Conservation (phyloP, 352 stramenopile genomes). For the Achlya hypogyna region DNA sequence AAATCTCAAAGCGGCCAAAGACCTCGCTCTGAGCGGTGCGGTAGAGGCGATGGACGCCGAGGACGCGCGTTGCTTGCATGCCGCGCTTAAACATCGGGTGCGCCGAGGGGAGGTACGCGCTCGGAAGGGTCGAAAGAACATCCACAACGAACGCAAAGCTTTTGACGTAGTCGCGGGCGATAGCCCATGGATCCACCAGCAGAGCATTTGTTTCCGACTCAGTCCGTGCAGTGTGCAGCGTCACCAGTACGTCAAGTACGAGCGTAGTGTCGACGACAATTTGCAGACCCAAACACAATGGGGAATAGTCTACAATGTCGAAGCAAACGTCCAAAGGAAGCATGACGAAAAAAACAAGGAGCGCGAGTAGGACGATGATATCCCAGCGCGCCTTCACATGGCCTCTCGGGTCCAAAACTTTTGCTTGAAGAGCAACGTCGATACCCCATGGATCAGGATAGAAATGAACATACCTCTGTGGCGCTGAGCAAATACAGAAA, state of each 20-base stretch:
- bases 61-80: not conserved
- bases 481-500: not conserved
- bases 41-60: not conserved
- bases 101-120: not conserved
- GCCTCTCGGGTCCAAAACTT: not conserved
- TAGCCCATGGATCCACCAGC: not conserved
- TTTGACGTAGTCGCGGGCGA: not conserved
- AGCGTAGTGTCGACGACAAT: not conserved
- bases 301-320: not conserved
- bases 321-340: not conserved
- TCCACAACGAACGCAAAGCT: not conserved
- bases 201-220: not conserved
- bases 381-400: not conserved
- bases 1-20: not conserved
- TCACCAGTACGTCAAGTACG: not conserved
- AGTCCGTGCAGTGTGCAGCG: not conserved
- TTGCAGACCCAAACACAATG: not conserved
- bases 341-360: not conserved
- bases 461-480: not conserved
- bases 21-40: not conserved
- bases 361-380: not conserved
- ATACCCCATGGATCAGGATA: not conserved
- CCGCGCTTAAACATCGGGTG: not conserved
- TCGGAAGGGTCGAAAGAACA: not conserved
- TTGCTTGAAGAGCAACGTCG: not conserved